These are phyloP conservation scores for Cokeromyces recurvatus DNA, from an alignment of 371 early-diverging fungal species.

Conservation along the genomic window DNA sequence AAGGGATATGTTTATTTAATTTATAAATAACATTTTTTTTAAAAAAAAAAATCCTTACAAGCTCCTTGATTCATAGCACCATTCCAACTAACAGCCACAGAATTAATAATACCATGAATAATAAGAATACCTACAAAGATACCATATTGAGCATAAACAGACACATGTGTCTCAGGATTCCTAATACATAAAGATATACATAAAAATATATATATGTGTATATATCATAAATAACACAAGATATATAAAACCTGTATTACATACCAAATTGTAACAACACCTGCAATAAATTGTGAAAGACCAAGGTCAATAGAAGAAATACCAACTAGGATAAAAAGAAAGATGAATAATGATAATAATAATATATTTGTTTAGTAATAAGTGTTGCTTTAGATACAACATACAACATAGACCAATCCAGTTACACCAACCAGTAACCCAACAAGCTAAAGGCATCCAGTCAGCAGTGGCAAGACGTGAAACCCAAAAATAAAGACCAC, in stretches of 20 bases:
- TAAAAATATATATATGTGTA: no score
- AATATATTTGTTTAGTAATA: background rate
- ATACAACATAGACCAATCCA: slow-evolving; percentile 50
- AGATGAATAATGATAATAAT: background rate
- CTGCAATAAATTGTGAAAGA: slow-evolving; percentile 53
- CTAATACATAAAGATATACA: no score
- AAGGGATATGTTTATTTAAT: no score
- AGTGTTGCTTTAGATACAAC: background rate
- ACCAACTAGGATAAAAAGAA: slow-evolving; percentile 25
- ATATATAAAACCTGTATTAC: no score
- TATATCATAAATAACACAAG: no score
- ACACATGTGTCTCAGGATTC: slow-evolving; percentile 26
- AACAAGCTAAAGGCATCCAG: slow-evolving; percentile 59
- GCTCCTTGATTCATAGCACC: slow-evolving; percentile 49
- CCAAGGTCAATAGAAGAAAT: slow-evolving; percentile 50
- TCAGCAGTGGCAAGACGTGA: slow-evolving; percentile 45
- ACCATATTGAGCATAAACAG: slow-evolving; percentile 45
- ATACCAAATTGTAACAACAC: slow-evolving; percentile 48
- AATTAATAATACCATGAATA: slow-evolving; percentile 48
- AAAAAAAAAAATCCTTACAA: slow-evolving; percentile 22
- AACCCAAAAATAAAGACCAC: slow-evolving; percentile 70
- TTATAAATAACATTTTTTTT: no score
- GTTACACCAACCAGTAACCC: slow-evolving; percentile 63
- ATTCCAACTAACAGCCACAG: slow-evolving; percentile 47
- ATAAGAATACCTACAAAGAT: slow-evolving; percentile 45